Conservation (phyloP, 1,284 basidiomycete species). For the Marasmius tenuissimus region DNA sequence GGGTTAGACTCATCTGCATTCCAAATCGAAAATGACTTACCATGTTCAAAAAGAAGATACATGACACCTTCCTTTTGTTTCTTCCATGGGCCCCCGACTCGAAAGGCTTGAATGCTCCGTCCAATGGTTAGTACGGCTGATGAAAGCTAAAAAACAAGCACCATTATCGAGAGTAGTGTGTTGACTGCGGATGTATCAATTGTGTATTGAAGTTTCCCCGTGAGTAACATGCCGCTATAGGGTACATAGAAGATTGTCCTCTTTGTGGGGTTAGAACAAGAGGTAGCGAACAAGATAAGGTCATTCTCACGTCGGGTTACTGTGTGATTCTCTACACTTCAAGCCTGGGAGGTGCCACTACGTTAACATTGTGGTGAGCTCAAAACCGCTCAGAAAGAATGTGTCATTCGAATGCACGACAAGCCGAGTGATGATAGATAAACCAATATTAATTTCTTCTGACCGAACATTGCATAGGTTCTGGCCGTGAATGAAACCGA, state of each 20-base stretch:
- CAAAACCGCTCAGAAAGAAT: no score
- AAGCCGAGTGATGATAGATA: constrained; percentile 23
- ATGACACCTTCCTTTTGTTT: constrained; percentile 12
- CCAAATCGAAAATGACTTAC: constrained; percentile 10
- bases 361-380: no score
- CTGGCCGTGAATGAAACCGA: constrained; percentile 25
- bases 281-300: no score
- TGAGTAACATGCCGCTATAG: no score
- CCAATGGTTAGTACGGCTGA: constrained; percentile 23
- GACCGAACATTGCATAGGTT: constrained; percentile 26
- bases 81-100: constrained; percentile 8
- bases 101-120: constrained; percentile 24
- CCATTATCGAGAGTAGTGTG: constrained; percentile 25
- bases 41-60: constrained; percentile 21
- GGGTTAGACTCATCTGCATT: background rate
- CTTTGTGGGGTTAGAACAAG: no score
- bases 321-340: no score
- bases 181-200: constrained; percentile 15
- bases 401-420: no score
- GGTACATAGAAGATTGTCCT: no score
- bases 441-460: constrained; percentile 20
- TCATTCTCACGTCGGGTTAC: no score
- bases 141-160: constrained; percentile 27
- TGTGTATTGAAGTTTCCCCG: background rate
- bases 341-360: no score